These are phyloP conservation scores for Melampsora americana DNA, from an alignment of 1,284 basidiomycete species.

Conservation along the genomic window DNA sequence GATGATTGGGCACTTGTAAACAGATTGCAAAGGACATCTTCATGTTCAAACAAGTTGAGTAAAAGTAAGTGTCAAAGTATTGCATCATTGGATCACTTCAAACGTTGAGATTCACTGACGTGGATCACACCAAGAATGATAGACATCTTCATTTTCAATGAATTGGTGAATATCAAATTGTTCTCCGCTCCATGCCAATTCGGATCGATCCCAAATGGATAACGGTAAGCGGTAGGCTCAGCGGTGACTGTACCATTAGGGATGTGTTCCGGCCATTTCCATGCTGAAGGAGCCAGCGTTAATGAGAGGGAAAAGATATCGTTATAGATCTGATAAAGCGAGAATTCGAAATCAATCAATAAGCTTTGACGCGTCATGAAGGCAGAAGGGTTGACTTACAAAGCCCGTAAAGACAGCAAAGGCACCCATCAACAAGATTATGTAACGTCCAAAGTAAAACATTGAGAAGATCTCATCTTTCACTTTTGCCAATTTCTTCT, in stretches of 20 bases:
- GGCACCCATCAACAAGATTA: conserved; percentile 92
- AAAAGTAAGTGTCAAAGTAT: conserved; percentile 47
- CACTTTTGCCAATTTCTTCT: conserved; percentile 72
- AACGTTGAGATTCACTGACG: conserved; percentile 60
- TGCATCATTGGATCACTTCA: conserved; percentile 22
- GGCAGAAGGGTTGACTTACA: conserved; percentile 4
- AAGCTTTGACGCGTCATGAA: background rate
- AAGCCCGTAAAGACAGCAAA: conserved; percentile 66
- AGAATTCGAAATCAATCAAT: conserved; percentile 10
- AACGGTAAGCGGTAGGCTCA: conserved; percentile 65
- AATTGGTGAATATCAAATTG: conserved; percentile 88
- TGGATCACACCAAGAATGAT: conserved; percentile 95
- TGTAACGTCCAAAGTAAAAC: conserved; percentile 97
- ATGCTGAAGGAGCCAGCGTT: conserved; percentile 82
- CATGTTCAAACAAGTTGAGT: background rate
- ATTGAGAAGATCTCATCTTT: conserved; percentile 69
- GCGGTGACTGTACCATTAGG: conserved; percentile 56
- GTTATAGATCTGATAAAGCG: conserved; percentile 86
- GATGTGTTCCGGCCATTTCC: conserved; percentile 65
- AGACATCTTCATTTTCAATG: conserved; percentile 99
- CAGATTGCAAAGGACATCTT: conserved; percentile 57
- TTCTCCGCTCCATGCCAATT: conserved; percentile 94
- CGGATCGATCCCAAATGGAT: conserved; percentile 92
- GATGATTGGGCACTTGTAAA: conserved; percentile 34
- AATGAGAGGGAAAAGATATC: conserved; percentile 95